Base-by-base conservation (phyloP, 2,329 filamentous ascomycete genomes). In the Colletotrichum scovillei region DNA sequence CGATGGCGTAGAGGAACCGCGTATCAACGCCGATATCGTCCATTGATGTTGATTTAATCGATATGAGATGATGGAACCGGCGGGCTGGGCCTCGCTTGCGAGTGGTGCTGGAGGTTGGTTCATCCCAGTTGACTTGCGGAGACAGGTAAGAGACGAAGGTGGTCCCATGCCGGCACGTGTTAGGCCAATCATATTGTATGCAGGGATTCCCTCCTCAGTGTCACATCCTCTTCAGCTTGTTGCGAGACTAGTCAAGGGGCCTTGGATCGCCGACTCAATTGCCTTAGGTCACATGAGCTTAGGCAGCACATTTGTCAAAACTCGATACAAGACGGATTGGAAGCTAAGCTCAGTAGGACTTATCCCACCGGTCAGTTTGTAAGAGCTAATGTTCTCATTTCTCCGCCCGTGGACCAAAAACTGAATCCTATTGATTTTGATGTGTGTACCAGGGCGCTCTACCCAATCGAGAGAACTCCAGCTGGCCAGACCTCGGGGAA, bases 81-180 rank as follows among this genome's bases (percentile, higher is more conserved):
- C 22, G 28, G 30, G 46, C 65, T 9, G 9, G 35, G 53, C 55
- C 49, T 19, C 24, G 30, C 63, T 56, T 12, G 49, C n/a, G 32
- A n/a, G 52, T 42, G 19, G 19, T 19, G 22, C 6, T 30, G 16
- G 28, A 68, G 26, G n/a, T 42, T 28, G 32, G 59, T 30, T 49
- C 22, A 69, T 35, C 67, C 58, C 49, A n/a, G 58, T 5, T 56
- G 46, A 60, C 19, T 28, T 64, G n/a, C n/a, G 35, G 35, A 16
- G 59, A 35, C 59, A 14, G 19, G 24, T 30, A 35, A 63, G 46
- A 46, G 49, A 69, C 35, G 66, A 68, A 69, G 28, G 66, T 28
- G 24, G 16, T 26, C 11, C 59, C 32, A 8, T n/a, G 46, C 42
- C 8, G 19, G 30, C 26, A 30, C 26, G 12, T 9, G 28, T 12